These are phyloP conservation scores for Aeschynomene evenia DNA, from an alignment of 306 rosid genomes.

Conservation along the genomic window DNA sequence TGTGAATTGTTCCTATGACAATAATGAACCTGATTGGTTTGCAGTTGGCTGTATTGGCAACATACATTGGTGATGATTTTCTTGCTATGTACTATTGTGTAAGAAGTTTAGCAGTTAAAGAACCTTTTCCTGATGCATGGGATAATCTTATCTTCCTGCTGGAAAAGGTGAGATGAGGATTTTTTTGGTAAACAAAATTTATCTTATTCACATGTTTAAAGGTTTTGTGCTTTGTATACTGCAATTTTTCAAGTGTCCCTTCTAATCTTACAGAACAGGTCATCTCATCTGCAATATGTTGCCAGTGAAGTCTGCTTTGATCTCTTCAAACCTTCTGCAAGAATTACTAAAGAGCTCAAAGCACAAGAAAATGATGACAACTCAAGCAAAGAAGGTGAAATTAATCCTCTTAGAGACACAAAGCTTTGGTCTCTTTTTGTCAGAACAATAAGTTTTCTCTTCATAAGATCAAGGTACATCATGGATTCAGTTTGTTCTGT, in stretches of 20 bases:
- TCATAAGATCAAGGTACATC: constrained; percentile 60
- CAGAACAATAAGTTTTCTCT: constrained; percentile 57
- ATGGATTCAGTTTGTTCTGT: not conserved
- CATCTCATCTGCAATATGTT: constrained; percentile 43
- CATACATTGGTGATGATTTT: constrained; percentile 64
- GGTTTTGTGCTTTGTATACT: not conserved
- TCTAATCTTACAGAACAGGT: constrained; percentile 57
- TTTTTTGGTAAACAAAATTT: not conserved
- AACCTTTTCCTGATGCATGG: constrained; percentile 74
- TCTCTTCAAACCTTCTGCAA: constrained; percentile 49
- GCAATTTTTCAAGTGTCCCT: not conserved
- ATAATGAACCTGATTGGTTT: constrained; percentile 17
- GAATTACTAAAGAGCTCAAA: constrained; percentile 3
- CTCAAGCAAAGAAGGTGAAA: constrained; percentile 26
- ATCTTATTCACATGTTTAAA: not conserved
- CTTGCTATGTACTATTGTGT: constrained; percentile 75
- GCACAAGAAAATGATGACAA: constrained; percentile 11
- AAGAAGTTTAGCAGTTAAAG: constrained; percentile 71
- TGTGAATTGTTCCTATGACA: not conserved
- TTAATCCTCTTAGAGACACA: constrained; percentile 16
- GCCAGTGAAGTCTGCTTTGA: constrained; percentile 40
- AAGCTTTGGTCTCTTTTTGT: constrained; percentile 56
- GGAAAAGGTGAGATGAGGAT: constrained; percentile 51
- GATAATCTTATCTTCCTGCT: constrained; percentile 59
- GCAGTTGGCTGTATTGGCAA: constrained; percentile 81